These are phyloP conservation scores for Sergeia podlipaevii DNA, from an alignment of 208 protist species.

Conservation along the genomic window DNA sequence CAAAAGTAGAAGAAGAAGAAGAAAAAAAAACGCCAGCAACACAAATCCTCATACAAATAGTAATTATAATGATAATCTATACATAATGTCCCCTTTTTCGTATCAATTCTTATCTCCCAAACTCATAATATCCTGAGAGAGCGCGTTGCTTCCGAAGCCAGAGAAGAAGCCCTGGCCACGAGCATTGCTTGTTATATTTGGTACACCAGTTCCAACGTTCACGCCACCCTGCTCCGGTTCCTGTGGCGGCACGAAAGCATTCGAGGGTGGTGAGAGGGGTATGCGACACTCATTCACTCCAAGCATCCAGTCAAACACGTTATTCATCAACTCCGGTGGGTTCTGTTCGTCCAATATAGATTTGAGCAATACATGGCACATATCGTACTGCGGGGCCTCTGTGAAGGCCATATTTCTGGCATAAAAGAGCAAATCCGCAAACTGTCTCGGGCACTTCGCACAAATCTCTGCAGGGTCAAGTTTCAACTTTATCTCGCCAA, in stretches of 20 bases:
- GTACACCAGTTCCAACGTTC: slow-evolving; percentile 12
- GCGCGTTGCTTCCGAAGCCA: slow-evolving; percentile 23
- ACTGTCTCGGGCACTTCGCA: slow-evolving; percentile 30
- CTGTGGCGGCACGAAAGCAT: neutral
- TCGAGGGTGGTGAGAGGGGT: slow-evolving; percentile 13
- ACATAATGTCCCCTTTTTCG: no score
- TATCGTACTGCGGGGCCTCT: slow-evolving; percentile 51
- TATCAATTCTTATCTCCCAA: slow-evolving; percentile 30
- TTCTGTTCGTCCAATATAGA: slow-evolving; percentile 26
- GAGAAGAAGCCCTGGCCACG: slow-evolving; percentile 43
- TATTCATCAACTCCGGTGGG: slow-evolving; percentile 23
- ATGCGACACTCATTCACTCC: neutral
- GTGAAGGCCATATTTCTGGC: slow-evolving; percentile 25
- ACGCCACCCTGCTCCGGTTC: slow-evolving; percentile 13
- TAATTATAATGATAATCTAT: no score
- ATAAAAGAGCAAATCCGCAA: slow-evolving; percentile 33
- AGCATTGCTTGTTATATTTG: slow-evolving; percentile 36
- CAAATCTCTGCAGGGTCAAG: slow-evolving; percentile 26
- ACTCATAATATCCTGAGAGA: slow-evolving; percentile 35
- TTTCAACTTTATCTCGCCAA: slow-evolving; percentile 27
- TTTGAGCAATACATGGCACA: slow-evolving; percentile 32
- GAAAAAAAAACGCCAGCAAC: neutral
- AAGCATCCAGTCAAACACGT: slow-evolving; percentile 49
- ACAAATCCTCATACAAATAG: slow-evolving; percentile 8
- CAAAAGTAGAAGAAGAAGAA: neutral